Base-by-base conservation (phyloP, 148 eudicot genomes). In the Chenopodium quinoa region DNA sequence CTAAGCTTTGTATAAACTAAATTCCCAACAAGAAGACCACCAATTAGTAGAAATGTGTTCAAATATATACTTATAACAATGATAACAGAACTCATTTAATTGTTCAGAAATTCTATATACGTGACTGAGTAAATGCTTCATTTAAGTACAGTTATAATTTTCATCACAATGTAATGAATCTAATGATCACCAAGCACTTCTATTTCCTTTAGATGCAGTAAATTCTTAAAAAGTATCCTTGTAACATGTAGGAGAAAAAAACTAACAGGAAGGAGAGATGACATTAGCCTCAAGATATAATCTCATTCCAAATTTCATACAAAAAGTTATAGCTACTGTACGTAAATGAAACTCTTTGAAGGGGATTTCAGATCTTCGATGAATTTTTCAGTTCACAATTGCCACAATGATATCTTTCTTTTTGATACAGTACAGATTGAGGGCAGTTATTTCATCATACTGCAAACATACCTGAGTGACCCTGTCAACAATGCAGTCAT, bases 401-500 rank as follows among this genome's bases (percentile, higher is more conserved):
- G 27, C 27, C 31, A 72, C 17, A 2, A 22, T 3, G 14, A 8
- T 31, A 71, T 71, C 52, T 2, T 72, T 44, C 29, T 22, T 44
- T 47, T 70, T 32, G 23, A 2, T n/a, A 70, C 0, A 40, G 75
- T 44, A n/a, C 20, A 44, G 2, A 22, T 8, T 22, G n/a, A 47
- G 19, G 2, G 54, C 7, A 73, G 7, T 23, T 22, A 56, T 2
- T 52, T 56, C 62, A 13, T 2, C 46, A 79, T 66, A 19, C 12
- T 31, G 11, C 62, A 23, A 60, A 56, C 56, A 69, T 91, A 97
- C 99, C 97, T 91, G 95, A 62, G 95, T 92, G 63, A 97, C 98
- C 83, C 98, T 87, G 37, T 89, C 94, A 60, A 92, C 98, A 13
- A 97, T 76, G 82, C 99, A 94, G 83, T 97, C 99, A 94, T 97